phyloP scores from a whole-genome alignment of 495 filamentous ascomycete species.

The Talaromyces trachyspermus region DNA sequence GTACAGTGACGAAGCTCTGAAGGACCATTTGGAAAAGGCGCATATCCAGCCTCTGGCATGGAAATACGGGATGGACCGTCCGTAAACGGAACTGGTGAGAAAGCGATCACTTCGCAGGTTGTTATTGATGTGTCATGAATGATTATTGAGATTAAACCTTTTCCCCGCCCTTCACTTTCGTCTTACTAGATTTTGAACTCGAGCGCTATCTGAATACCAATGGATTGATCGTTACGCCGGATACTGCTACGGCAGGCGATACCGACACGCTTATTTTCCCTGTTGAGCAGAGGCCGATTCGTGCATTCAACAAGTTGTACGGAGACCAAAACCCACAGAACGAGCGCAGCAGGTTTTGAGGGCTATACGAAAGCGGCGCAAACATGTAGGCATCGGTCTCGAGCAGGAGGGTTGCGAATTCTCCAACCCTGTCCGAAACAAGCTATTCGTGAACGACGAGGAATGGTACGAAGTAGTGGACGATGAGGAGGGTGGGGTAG shows the following conservation, averaged over 20 bases:
- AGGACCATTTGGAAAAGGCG: slow-evolving; percentile 48
- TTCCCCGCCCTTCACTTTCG: not conserved
- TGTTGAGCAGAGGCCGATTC: slow-evolving; percentile 21
- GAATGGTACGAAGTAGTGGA: slow-evolving; percentile 28
- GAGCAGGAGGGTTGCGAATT: slow-evolving; percentile 38
- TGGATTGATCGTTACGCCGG: slow-evolving; percentile 18
- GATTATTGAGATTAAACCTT: not conserved
- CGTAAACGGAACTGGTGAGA: slow-evolving; percentile 41
- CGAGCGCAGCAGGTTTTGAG: slow-evolving; percentile 32
- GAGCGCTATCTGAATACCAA: slow-evolving; percentile 8
- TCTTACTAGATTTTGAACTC: slow-evolving; percentile 6
- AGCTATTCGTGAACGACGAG: slow-evolving; percentile 36
- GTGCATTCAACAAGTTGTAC: slow-evolving; percentile 32
- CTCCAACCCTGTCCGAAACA: slow-evolving; percentile 28
- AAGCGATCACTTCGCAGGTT: slow-evolving; percentile 9
- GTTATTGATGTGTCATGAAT: slow-evolving; percentile 5
- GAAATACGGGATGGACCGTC: slow-evolving; percentile 61
- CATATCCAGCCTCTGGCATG: slow-evolving; percentile 57
- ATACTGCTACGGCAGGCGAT: slow-evolving; percentile 13
- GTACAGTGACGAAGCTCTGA: slow-evolving; percentile 38
- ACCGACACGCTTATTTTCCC: slow-evolving; percentile 31
- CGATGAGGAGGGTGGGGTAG: slow-evolving; percentile 6
- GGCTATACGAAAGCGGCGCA: slow-evolving; percentile 36
- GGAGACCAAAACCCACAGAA: slow-evolving; percentile 28
- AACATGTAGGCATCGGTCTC: slow-evolving; percentile 38